A percentile compares a stretch with the other conserved stretches of the same genome.
phyloP scores from a whole-genome alignment of 371 early-diverging fungal genomes.

The Mortierella sp. region DNA sequence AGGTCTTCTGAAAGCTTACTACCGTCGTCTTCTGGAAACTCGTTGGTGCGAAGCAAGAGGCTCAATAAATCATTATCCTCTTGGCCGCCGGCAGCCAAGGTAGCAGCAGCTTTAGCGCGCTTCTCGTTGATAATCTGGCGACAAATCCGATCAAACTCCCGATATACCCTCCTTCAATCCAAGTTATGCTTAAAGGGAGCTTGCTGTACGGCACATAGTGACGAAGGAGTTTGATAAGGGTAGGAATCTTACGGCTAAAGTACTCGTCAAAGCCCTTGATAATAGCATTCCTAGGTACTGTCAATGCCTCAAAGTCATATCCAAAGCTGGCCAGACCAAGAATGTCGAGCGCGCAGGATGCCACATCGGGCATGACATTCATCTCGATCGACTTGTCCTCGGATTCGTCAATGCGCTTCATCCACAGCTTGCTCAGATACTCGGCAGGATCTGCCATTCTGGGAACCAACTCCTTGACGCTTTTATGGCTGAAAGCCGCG shows the following conservation, averaged over 20 bases:
- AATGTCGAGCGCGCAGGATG: background rate
- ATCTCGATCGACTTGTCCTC: conserved; percentile 24
- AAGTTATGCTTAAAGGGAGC: conserved; percentile 61
- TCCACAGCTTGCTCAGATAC: conserved; percentile 35
- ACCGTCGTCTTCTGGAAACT: conserved; percentile 32
- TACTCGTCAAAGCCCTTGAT: conserved; percentile 61
- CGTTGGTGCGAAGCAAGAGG: conserved; percentile 43
- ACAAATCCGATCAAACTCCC: conserved; percentile 62
- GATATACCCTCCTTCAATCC: conserved; percentile 32
- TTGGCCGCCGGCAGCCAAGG: too few relatives aligned
- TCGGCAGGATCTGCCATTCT: conserved; percentile 29
- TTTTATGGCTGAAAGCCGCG: conserved; percentile 70
- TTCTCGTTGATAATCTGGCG: conserved; percentile 58
- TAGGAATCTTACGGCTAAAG: conserved; percentile 45
- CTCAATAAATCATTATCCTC: conserved; percentile 41
- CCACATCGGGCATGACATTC: conserved; percentile 20
- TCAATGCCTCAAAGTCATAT: conserved; percentile 57
- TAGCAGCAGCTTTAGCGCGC: conserved; percentile 21
- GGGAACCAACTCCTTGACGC: conserved; percentile 57
- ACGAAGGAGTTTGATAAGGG: conserved; percentile 51
- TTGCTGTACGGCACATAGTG: conserved; percentile 58
- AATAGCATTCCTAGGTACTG: conserved; percentile 56
- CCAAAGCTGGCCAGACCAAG: conserved; percentile 59
- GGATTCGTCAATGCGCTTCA: conserved; percentile 22
- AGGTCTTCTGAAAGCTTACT: too few relatives aligned